Evolutionary conservation across 1,284 basidiomycete genomes (phyloP).

Genomic region (Leucoagaricus sp.): DNA sequence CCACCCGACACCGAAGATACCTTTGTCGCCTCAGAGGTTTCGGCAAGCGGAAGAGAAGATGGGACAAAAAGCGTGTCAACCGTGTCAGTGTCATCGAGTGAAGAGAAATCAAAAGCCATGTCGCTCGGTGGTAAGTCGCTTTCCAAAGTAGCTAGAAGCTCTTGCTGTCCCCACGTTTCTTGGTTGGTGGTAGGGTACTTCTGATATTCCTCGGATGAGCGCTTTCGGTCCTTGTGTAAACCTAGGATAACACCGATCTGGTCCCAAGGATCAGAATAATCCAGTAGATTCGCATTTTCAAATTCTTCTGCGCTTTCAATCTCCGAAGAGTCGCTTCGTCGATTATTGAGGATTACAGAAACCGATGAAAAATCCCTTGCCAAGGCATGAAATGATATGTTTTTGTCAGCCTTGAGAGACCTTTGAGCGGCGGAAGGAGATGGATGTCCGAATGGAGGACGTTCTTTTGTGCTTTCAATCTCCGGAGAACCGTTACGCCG

Average conservation of each 20-base stretch:
- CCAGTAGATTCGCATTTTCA: constrained; percentile 1
- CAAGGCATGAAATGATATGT: no score
- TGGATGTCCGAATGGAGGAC: no score
- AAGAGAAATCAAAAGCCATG: neutral
- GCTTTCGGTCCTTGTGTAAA: neutral
- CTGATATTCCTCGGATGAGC: neutral
- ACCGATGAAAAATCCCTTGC: no score
- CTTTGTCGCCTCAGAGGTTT: constrained; percentile 3
- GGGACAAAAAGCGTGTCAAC: neutral
- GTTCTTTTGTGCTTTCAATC: no score
- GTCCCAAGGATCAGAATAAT: constrained; percentile 14
- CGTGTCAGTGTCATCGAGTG: no score
- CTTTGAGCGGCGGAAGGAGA: no score
- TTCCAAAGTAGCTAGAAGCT: neutral
- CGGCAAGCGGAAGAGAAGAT: constrained; percentile 11
- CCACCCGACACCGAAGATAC: neutral
- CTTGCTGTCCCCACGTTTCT: neutral
- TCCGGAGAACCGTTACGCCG: no score
- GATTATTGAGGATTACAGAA: neutral
- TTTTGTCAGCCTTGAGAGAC: no score
- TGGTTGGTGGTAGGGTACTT: neutral
- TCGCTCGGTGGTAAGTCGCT: constrained; percentile 14
- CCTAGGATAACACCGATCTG: constrained; percentile 11
- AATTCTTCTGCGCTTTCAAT: neutral
- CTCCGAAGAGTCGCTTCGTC: neutral